Percentiles rank a stretch among this genome's conserved stretches.
Conservation (phyloP, 805 yeast genomes). For the Sungouiella blattae region DNA sequence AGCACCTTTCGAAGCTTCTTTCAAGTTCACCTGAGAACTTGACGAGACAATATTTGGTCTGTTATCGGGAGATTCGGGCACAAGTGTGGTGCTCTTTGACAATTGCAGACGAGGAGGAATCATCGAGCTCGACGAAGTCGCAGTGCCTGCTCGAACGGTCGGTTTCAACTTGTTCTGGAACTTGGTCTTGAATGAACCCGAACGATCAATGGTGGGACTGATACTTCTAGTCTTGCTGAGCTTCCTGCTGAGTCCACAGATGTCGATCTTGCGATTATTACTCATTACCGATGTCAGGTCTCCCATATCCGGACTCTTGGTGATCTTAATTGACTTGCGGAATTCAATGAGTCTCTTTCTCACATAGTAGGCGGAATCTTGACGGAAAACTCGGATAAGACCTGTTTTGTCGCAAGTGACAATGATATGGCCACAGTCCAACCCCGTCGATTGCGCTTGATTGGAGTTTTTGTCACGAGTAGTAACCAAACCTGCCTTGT, state of each 20-base stretch:
- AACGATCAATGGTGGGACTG: neutral
- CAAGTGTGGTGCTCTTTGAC: neutral
- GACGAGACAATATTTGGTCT: neutral
- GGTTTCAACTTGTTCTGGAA: neutral
- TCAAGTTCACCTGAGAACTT: neutral
- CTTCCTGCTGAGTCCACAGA: neutral
- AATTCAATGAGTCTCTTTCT: conserved; percentile 23
- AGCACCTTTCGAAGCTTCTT: neutral
- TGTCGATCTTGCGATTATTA: neutral
- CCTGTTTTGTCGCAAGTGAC: conserved; percentile 79
- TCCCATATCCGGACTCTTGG: neutral
- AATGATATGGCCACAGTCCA: conserved; percentile 47
- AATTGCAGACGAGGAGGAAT: neutral
- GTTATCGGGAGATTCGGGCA: neutral
- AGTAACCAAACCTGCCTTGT: conserved; percentile 5
- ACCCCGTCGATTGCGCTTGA: conserved; percentile 3
- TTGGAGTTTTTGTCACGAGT: conserved; percentile 2
- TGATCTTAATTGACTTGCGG: conserved; percentile 3
- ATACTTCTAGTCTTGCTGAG: neutral
- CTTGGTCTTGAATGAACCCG: neutral
- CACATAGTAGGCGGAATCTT: conserved; percentile 59
- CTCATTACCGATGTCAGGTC: neutral
- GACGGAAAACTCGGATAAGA: conserved; percentile 69
- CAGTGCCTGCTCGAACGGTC: neutral
- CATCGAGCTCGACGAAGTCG: neutral